Percentiles rank a stretch among this genome's conserved stretches.
phyloP scores from a whole-genome alignment of 140 eudicot species.

The Cichorium intybus region DNA sequence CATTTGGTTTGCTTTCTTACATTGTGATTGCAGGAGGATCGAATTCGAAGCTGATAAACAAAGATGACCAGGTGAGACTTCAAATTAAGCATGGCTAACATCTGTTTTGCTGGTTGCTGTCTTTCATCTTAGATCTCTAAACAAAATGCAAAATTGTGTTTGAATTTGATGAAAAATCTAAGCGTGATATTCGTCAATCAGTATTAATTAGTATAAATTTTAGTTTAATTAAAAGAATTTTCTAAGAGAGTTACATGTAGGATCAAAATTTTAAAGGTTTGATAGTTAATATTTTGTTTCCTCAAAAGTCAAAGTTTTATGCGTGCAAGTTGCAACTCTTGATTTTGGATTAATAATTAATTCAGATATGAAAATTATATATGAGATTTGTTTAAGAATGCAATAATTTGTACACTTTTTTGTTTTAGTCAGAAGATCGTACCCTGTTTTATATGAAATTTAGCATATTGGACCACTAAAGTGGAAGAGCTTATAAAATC shows the following conservation, averaged over 20 bases:
- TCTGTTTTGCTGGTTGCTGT: background rate
- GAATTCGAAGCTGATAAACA: conserved; percentile 23
- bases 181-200: background rate
- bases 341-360: background rate
- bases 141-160: background rate
- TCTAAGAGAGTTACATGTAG: background rate
- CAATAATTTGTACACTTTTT: background rate
- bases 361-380: no score
- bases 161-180: background rate
- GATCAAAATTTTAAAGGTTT: background rate
- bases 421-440: background rate
- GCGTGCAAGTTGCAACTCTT: background rate
- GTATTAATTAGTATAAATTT: background rate
- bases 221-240: background rate
- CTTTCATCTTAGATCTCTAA: background rate
- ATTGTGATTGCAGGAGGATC: conserved; percentile 17
- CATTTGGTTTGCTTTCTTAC: background rate
- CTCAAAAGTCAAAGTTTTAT: conserved; percentile 10
- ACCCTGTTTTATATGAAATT: background rate
- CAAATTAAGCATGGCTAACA: conserved; percentile 1
- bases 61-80: conserved; percentile 24
- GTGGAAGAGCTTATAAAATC: conserved; percentile 17
- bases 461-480: conserved; percentile 22
- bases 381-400: background rate
- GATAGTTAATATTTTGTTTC: conserved; percentile 5